Conservation (phyloP, 2,329 filamentous ascomycete genomes). For the Trichoderma arundinaceum region DNA sequence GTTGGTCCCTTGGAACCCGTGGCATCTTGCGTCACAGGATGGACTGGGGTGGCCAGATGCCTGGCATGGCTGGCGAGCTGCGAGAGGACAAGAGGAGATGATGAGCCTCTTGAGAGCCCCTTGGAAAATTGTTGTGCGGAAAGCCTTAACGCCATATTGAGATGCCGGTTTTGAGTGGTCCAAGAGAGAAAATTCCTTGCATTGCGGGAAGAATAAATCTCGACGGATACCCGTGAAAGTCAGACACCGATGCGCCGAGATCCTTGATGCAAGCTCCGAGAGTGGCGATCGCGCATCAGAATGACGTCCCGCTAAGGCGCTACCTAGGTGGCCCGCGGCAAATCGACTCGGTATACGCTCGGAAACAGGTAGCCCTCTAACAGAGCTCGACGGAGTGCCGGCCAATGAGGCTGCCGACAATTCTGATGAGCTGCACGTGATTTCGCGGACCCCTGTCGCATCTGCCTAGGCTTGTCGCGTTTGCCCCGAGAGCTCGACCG, state of each 20-base stretch:
- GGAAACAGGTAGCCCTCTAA: conserved; percentile 33
- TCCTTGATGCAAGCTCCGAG: conserved; percentile 29
- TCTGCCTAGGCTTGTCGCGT: conserved; percentile 39
- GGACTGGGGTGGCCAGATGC: conserved; percentile 55
- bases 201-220: conserved; percentile 5
- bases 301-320: neutral
- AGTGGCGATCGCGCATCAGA: conserved; percentile 20
- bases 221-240: neutral
- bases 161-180: neutral
- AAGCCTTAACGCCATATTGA: conserved; percentile 43
- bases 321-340: neutral
- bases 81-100: conserved; percentile 40
- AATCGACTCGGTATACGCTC: neutral
- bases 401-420: conserved; percentile 40
- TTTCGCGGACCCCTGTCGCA: conserved; percentile 38
- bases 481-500: conserved; percentile 40
- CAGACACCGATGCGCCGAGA: conserved; percentile 30
- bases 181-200: conserved; percentile 7
- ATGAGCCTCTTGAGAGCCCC: conserved; percentile 37
- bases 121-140: conserved; percentile 42
- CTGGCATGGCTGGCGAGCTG: conserved; percentile 43
- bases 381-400: neutral
- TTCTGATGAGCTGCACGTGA: conserved; percentile 42
- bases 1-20: conserved; percentile 79
- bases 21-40: conserved; percentile 80